A percentile compares a stretch with the other conserved stretches of the same genome.
phyloP scores from a whole-genome alignment of 768 basidiomycete genomes.

The Pulveroboletus sp. region DNA sequence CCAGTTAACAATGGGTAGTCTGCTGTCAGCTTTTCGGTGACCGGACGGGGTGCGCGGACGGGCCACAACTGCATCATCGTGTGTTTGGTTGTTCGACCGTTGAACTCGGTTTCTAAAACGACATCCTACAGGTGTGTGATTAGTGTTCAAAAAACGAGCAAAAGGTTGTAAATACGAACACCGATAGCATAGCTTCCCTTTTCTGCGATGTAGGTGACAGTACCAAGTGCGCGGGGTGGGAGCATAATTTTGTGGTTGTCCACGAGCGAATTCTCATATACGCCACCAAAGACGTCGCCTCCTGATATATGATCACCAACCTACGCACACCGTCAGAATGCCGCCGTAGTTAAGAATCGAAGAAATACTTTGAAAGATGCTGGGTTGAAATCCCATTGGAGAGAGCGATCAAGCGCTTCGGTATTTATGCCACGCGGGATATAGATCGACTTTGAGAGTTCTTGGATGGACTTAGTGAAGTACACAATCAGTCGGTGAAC shows the following conservation, averaged over 20 bases:
- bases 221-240: slow-evolving; percentile 89
- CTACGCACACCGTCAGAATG: slow-evolving; percentile 35
- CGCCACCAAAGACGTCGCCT: slow-evolving; percentile 92
- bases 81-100: slow-evolving; percentile 91
- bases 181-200: slow-evolving; percentile 91
- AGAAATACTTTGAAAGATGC: slow-evolving; percentile 63
- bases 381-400: slow-evolving; percentile 96
- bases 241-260: slow-evolving; percentile 98
- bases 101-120: slow-evolving; percentile 95
- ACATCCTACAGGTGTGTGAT: slow-evolving; percentile 59
- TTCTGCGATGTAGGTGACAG: slow-evolving; percentile 89
- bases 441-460: slow-evolving; percentile 97
- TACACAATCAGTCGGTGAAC: slow-evolving; percentile 4
- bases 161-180: slow-evolving; percentile 44
- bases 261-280: slow-evolving; percentile 97
- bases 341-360: not conserved
- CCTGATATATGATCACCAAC: slow-evolving; percentile 97
- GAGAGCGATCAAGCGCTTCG: slow-evolving; percentile 80
- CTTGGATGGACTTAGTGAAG: slow-evolving; percentile 74
- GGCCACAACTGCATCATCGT: slow-evolving; percentile 99
- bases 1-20: slow-evolving; percentile 91
- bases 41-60: slow-evolving; percentile 94
- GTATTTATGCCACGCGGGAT: slow-evolving; percentile 99
- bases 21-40: slow-evolving; percentile 93
- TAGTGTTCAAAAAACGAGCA: not conserved